Evolutionary conservation across 805 yeast species (phyloP), one percentile per base, ranked within the genome.

Genomic region (Lachancea nothofagi): DNA sequence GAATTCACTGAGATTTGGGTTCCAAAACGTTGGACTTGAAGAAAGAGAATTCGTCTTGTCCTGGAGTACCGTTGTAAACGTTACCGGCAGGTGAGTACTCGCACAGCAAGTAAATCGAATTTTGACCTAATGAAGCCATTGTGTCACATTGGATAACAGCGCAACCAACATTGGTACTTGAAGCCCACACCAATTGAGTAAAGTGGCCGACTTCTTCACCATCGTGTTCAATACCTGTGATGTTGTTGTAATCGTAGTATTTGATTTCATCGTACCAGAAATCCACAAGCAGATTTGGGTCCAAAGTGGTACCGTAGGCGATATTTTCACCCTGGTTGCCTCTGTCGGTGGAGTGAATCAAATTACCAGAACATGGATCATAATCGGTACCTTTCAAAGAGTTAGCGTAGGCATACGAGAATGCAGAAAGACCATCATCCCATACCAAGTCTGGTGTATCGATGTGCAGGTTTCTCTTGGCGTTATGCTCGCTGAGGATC

Each of bases 101-200:
- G 69, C 93, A 83, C 43, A 82, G 77, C 45, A 83, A 65, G 61
- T 80, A 82, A 46, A 75, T 76, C 43, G 74, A 60, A 26, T 48
- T 37, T 10, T 46, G 43, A n/a, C 48, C 48, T 29, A 40, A 39
- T 10, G 23, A 26, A 7, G 45, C 33, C 14, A 20, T 38, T 14
- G 38, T 38, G 20, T 49, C 44, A 42, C 57, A 50, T 22, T 44
- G 45, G 9, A 46, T 31, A 28, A 46, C 51, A 27, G 77, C 86
- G 69, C 94, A 83, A 36, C 93, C 94, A 14, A 83, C 61, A 48
- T 73, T 62, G 7, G 75, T 62, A 29, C 83, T 65, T 6, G 69
- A 51, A 46, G 74, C 74, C 94, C 94, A 83, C 19, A 83, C 74
- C 24, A 82, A 54, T 62, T 83, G 90, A 12, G 90, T 82, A 66